Evolutionary conservation across 305 asterid species (phyloP).

Genomic region (Fraxinus floribunda): DNA sequence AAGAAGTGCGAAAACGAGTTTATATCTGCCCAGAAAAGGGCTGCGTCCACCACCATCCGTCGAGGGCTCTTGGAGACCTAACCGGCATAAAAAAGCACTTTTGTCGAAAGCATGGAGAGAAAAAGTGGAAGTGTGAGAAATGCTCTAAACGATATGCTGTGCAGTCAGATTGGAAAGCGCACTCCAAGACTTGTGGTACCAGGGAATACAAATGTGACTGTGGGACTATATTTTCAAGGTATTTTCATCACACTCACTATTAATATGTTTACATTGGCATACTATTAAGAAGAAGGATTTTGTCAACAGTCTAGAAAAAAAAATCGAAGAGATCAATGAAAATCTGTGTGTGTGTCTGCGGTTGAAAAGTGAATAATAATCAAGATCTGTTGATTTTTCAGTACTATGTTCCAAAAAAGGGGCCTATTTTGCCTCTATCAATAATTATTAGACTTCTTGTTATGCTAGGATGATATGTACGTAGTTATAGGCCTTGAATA

Average conservation of each 20-base stretch:
- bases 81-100: constrained; percentile 90
- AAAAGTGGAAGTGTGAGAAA: constrained; percentile 92
- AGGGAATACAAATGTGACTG: constrained; percentile 88
- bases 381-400: constrained; percentile 9
- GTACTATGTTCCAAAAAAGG: neutral
- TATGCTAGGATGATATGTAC: neutral
- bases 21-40: constrained; percentile 82
- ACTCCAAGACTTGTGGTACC: constrained; percentile 85
- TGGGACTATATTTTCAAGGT: constrained; percentile 86
- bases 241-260: neutral
- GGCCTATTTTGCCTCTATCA: neutral
- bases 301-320: neutral
- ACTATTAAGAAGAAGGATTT: neutral
- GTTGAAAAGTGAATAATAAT: neutral
- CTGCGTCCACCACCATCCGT: constrained; percentile 74
- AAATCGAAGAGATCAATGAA: neutral
- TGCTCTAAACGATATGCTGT: constrained; percentile 84
- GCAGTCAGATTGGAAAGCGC: constrained; percentile 90
- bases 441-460: neutral
- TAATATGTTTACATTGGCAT: neutral
- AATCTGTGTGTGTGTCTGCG: neutral
- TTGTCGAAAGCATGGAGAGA: constrained; percentile 86
- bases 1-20: constrained; percentile 69
- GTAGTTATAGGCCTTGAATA: neutral
- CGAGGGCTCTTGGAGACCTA: constrained; percentile 84